A percentile compares a stretch with the other conserved stretches of the same genome.
phyloP scores from a whole-genome alignment of 305 asterid genomes.

The Fraxinus nigra region DNA sequence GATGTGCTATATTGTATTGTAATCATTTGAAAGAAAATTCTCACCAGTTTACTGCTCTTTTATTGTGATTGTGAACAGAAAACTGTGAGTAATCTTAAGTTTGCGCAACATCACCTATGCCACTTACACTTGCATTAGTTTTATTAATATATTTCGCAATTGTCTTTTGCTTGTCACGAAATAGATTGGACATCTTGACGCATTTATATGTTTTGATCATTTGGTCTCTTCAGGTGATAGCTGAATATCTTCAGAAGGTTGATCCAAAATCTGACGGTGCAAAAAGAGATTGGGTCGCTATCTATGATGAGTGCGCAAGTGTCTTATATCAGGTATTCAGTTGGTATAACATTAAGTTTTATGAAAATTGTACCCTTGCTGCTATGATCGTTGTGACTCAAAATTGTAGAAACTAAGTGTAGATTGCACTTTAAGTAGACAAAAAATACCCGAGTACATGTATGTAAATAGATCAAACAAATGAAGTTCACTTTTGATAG shows the following conservation, averaged over 20 bases:
- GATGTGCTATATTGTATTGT: background rate
- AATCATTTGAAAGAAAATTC: background rate
- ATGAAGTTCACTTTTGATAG: background rate
- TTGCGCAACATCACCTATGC: background rate
- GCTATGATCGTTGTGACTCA: background rate
- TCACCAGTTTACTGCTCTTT: background rate
- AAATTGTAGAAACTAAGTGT: background rate
- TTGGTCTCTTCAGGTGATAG: constrained; percentile 70
- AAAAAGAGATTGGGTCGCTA: constrained; percentile 98
- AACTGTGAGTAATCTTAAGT: background rate
- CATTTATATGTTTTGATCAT: constrained; percentile 12
- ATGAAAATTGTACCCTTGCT: background rate
- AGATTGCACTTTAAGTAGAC: background rate
- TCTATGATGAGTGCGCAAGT: constrained; percentile 91
- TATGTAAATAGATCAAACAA: background rate
- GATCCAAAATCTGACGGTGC: constrained; percentile 99
- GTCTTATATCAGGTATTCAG: constrained; percentile 75
- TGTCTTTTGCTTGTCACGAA: background rate
- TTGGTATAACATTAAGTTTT: background rate
- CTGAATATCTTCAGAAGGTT: constrained; percentile 90
- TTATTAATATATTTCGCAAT: background rate
- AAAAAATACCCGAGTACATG: background rate
- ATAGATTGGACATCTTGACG: constrained; percentile 6
- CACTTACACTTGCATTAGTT: background rate
- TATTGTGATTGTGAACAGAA: background rate